Evolutionary conservation across 441 rosid species (phyloP).

Genomic region (Populus hybrid): DNA sequence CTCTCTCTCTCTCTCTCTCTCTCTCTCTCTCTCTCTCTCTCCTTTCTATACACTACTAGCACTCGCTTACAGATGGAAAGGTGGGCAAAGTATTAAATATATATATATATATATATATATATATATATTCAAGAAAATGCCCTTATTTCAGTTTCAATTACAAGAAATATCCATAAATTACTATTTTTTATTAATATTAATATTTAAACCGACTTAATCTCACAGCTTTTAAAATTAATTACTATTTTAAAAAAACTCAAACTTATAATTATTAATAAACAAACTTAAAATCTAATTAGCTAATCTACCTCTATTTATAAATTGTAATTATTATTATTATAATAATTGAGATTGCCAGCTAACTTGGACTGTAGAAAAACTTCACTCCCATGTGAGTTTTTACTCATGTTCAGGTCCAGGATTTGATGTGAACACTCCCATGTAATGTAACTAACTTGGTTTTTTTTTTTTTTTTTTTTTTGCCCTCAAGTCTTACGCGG

Average conservation of each 20-base stretch:
- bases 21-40: neutral
- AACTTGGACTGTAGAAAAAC: constrained; percentile 6
- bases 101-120: too few species aligned
- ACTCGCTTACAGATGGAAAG: neutral
- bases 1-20: neutral
- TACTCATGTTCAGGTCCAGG: constrained; percentile 1
- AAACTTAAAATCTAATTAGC: neutral
- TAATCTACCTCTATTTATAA: too few species aligned
- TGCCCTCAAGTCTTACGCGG: neutral
- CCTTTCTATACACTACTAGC: too few species aligned
- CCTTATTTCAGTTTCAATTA: neutral
- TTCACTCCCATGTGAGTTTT: constrained; percentile 16
- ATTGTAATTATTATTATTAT: too few species aligned
- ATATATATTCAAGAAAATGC: neutral
- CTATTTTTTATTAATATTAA: too few species aligned
- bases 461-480: neutral
- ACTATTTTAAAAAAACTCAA: too few species aligned
- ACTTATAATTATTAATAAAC: too few species aligned
- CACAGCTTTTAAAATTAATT: accelerated
- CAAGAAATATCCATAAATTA: neutral
- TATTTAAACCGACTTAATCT: too few species aligned
- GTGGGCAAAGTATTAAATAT: neutral
- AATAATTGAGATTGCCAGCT: constrained; percentile 24
- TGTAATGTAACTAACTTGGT: neutral
- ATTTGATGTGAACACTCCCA: constrained; percentile 3